Percentiles rank a stretch among this genome's conserved stretches.
Evolutionary conservation across 2,329 filamentous ascomycete species (phyloP).

Genomic region (Alternaria conjuncta): DNA sequence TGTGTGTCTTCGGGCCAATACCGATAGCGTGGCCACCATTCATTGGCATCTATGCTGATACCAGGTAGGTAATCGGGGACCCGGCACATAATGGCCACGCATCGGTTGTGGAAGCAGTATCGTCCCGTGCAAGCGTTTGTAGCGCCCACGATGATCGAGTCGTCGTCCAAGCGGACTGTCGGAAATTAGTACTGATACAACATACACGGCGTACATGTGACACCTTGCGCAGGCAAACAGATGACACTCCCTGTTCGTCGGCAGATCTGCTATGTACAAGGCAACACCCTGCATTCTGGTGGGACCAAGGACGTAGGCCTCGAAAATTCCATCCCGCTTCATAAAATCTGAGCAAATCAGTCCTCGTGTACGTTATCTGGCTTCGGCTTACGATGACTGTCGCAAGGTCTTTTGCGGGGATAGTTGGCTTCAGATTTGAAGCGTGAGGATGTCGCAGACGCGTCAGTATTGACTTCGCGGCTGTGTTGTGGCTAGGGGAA

Average conservation of each 20-base stretch:
- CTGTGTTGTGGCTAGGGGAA: not conserved
- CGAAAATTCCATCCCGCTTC: not conserved
- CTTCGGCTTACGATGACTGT: not conserved
- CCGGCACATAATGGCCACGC: not conserved
- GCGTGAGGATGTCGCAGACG: not conserved
- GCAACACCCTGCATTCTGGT: not conserved
- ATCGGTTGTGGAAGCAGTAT: not conserved
- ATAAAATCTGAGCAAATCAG: not conserved
- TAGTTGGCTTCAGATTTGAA: not conserved
- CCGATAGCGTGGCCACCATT: not conserved
- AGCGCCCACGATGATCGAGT: not conserved
- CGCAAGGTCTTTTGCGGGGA: not conserved
- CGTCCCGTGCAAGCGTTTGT: not conserved
- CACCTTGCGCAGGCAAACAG: not conserved
- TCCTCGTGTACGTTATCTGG: not conserved
- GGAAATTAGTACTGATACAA: not conserved
- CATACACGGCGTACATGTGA: not conserved
- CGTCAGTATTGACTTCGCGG: not conserved
- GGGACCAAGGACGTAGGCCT: not conserved
- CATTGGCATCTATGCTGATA: not conserved
- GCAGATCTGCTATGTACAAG: not conserved
- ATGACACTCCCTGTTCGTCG: not conserved
- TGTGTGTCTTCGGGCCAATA: not conserved
- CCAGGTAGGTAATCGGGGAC: not conserved
- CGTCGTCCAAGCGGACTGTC: not conserved